Base-by-base conservation (phyloP, 2,329 filamentous ascomycete species). In the Fusarium penzigii region DNA sequence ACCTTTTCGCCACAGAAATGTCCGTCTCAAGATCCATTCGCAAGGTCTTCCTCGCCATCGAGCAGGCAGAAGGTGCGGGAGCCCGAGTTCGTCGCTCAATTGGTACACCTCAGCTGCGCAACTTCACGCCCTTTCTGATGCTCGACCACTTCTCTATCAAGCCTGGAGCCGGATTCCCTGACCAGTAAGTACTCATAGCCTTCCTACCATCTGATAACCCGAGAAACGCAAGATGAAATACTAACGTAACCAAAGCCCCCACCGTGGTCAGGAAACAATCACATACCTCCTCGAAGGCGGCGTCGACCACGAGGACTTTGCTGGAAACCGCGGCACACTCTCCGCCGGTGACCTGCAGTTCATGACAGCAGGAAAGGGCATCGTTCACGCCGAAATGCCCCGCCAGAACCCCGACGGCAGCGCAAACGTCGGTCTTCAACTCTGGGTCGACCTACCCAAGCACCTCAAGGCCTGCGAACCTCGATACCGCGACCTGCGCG, bases 351-450 rank as follows among this genome's bases (percentile, higher is more conserved):
- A 97, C 69, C 75, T 97, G 44, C 93, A 97, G 70, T 97, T 97
- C 79, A 97, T 97, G 94, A 97, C 93, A 0, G 93, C 93, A 1
- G 93, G 93, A 5, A 79, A 82, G 17, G 93, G 93, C 40, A 95
- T 97, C 65, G 89, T 97, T 72, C 94, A 97, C 72, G 90, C 92
- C 38, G 93, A 97, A 74, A 97, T 97, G 92, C 93, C 93, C 10
- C 82, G 84, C 49, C 84, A 89, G 67, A 90, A 91, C 68, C 70
- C 79, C 1, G 89, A 94, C 68, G 90, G 90, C 46, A 83, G 78
- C 51, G 77, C 87, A 53, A 96, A 92, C 70, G 81, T 95, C 48
- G 93, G 93, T 34, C 83, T 97, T 75, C 94, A 97, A 76, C 80
- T 97, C 17, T 97, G 94, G 93, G 92, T 97, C 43, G 93, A 97